phyloP scores from a whole-genome alignment of 31 red algal genomes.

The Porphyra umbilicalis region DNA sequence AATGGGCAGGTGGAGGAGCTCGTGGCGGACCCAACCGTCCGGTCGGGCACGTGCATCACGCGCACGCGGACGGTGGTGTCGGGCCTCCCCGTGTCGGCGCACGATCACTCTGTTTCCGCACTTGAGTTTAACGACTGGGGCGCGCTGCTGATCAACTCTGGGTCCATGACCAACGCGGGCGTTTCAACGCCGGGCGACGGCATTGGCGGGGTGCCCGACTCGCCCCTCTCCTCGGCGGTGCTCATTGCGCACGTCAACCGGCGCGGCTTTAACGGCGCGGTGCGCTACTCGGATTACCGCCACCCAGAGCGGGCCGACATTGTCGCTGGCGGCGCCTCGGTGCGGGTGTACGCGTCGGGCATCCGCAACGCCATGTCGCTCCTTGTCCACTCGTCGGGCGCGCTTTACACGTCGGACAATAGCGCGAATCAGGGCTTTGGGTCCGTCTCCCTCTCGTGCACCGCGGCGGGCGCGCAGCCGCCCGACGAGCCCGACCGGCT shows the following conservation, averaged over 20 bases:
- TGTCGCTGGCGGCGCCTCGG: background rate
- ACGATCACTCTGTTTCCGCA: background rate
- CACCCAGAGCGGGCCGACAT: background rate
- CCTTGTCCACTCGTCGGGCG: background rate
- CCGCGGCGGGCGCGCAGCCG: background rate
- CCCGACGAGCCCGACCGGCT: slow-evolving; percentile 8
- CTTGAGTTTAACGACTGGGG: slow-evolving; percentile 6
- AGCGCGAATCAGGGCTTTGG: slow-evolving; percentile 9
- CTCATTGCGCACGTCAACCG: background rate
- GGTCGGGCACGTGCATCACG: background rate
- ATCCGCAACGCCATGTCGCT: slow-evolving; percentile 2
- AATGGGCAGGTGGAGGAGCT: slow-evolving; percentile 8
- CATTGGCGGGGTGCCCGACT: background rate
- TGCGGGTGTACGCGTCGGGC: slow-evolving; percentile 1
- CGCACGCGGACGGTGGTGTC: background rate
- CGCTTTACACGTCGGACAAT: slow-evolving; percentile 8
- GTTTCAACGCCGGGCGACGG: slow-evolving; percentile 25
- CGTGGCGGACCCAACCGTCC: background rate
- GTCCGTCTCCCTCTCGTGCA: background rate
- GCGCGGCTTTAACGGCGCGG: slow-evolving; percentile 2
- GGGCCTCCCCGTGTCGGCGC: slow-evolving; percentile 3
- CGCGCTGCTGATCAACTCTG: background rate
- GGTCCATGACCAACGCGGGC: slow-evolving; percentile 7
- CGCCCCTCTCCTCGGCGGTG: slow-evolving; percentile 5
- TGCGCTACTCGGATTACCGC: slow-evolving; percentile 4